Evolutionary conservation across 768 basidiomycete species (phyloP).

Genomic region (Rhizopogon sp.): DNA sequence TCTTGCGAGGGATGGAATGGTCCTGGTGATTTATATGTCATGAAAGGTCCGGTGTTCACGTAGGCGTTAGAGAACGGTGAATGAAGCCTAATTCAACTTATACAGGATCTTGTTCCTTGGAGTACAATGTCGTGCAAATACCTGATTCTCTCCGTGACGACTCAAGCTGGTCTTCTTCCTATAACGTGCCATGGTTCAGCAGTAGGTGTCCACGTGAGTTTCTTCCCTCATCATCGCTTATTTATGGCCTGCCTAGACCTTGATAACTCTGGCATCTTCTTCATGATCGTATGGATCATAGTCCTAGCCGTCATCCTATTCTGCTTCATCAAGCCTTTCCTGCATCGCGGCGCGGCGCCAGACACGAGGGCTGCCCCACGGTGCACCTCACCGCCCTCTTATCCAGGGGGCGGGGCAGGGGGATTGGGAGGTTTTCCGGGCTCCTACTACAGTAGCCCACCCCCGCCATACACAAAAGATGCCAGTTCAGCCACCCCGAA

Average conservation of each 20-base stretch:
- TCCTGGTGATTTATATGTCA: constrained; percentile 77
- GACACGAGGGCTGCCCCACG: constrained; percentile 25
- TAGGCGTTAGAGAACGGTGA: background rate
- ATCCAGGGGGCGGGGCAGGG: constrained; percentile 30
- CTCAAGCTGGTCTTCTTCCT: constrained; percentile 5
- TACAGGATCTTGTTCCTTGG: constrained; percentile 80
- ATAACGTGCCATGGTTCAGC: constrained; percentile 14
- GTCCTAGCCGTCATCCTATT: constrained; percentile 52
- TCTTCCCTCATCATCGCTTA: background rate
- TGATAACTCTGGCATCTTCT: constrained; percentile 43
- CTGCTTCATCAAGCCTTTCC: constrained; percentile 52
- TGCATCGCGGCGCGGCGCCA: constrained; percentile 25
- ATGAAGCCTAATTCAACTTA: background rate
- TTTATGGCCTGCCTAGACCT: constrained; percentile 31
- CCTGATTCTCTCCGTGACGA: constrained; percentile 33
- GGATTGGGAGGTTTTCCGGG: constrained; percentile 52
- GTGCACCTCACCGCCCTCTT: constrained; percentile 18
- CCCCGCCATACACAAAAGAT: constrained; percentile 53
- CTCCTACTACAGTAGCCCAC: constrained; percentile 38
- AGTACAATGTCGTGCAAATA: constrained; percentile 76
- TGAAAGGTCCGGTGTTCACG: constrained; percentile 59
- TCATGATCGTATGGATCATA: constrained; percentile 52
- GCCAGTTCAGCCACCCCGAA: constrained; percentile 13
- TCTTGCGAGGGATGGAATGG: constrained; percentile 88
- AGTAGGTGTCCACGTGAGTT: constrained; percentile 10